Evolutionary conservation across 2,329 filamentous ascomycete genomes (phyloP).

Genomic region (Colletotrichum lentis): DNA sequence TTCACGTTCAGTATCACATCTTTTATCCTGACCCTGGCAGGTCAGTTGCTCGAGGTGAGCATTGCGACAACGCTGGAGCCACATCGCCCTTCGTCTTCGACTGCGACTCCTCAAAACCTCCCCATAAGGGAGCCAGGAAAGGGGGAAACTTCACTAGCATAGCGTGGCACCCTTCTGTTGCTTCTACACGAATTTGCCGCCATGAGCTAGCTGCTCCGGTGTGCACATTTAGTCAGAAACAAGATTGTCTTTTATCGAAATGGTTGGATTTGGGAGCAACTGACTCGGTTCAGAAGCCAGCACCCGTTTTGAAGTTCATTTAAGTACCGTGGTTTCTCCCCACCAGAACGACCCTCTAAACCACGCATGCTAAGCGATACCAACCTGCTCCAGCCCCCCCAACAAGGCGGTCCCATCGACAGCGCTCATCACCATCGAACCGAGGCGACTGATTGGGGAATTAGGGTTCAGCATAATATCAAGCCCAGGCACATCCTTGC

Average conservation of each 20-base stretch:
- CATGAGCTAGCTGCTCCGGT: background rate
- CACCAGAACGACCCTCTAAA: background rate
- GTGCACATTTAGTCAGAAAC: background rate
- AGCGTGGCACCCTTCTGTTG: slow-evolving; percentile 2
- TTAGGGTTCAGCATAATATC: slow-evolving; percentile 10
- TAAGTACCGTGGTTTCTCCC: background rate
- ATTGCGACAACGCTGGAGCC: slow-evolving; percentile 19
- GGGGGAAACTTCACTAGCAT: slow-evolving; percentile 11
- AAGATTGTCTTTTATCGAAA: background rate
- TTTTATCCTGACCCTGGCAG: slow-evolving; percentile 3
- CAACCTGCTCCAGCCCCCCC: background rate
- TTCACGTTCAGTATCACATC: slow-evolving; percentile 17
- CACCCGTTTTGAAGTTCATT: background rate
- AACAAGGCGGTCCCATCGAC: slow-evolving; percentile 20
- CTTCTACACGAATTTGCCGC: slow-evolving; percentile 9
- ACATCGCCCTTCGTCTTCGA: slow-evolving; percentile 16
- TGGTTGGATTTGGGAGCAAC: background rate
- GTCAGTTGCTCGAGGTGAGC: background rate
- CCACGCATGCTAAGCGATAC: slow-evolving; percentile 9
- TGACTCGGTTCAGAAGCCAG: background rate
- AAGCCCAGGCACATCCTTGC: slow-evolving; percentile 12
- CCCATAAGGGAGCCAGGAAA: slow-evolving; percentile 18
- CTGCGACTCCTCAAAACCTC: slow-evolving; percentile 11
- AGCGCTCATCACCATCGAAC: background rate
- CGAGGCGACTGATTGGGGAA: background rate